These are phyloP conservation scores for Ophiocytium majus DNA, from an alignment of 352 stramenopile genomes.

Conservation along the genomic window DNA sequence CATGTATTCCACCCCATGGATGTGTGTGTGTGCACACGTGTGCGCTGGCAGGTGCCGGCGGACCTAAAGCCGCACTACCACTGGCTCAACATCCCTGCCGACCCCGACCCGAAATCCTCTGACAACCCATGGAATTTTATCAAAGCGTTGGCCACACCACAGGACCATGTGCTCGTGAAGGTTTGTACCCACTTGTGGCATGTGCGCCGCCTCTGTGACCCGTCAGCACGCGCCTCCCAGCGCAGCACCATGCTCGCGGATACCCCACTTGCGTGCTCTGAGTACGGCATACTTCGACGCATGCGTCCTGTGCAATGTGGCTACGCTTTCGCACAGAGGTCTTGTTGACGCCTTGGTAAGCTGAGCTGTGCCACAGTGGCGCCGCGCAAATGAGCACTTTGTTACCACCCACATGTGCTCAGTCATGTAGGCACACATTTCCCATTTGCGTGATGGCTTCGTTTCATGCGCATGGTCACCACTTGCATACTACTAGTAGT, in stretches of 20 bases:
- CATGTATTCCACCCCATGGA: neutral
- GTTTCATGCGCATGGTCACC: neutral
- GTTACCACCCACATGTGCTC: too few relatives aligned
- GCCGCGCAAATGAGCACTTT: too few relatives aligned
- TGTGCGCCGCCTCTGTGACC: neutral
- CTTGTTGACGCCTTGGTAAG: too few relatives aligned
- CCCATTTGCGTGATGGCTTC: too few relatives aligned
- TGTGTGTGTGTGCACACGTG: neutral
- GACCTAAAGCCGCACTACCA: conserved; percentile 11
- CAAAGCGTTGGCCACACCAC: neutral
- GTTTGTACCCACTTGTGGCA: neutral
- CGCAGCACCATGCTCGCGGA: neutral
- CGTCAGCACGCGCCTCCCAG: neutral
- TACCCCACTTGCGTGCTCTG: too few relatives aligned
- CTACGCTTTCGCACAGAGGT: neutral
- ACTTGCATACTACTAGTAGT: neutral
- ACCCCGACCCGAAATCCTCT: conserved; percentile 10
- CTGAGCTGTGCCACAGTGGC: too few relatives aligned
- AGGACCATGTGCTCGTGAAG: conserved; percentile 11
- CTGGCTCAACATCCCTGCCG: conserved; percentile 4
- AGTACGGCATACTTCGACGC: neutral
- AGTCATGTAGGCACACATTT: too few relatives aligned
- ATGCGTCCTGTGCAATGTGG: neutral
- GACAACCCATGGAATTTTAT: conserved; percentile 22
- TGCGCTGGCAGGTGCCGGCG: neutral